Evolutionary conservation across 768 basidiomycete species (phyloP), one percentile per base, ranked within the genome.

Genomic region (Leucogyrophana mollusca): DNA sequence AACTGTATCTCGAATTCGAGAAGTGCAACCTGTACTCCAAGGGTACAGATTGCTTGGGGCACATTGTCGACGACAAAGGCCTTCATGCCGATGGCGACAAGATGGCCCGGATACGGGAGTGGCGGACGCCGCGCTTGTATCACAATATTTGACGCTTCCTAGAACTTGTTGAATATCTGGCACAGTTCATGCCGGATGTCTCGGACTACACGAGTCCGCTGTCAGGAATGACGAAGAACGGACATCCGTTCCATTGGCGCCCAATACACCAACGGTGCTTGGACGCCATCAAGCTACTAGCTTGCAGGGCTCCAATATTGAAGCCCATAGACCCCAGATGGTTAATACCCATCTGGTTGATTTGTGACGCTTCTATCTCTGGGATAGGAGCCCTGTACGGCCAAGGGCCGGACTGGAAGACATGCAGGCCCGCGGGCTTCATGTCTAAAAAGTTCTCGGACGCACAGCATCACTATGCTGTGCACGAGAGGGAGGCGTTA

Each of bases 71-170:
- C 22, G 41, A 43, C n/a, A n/a, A n/a, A n/a, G n/a, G n/a, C n/a
- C n/a, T n/a, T n/a, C n/a, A n/a, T n/a, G n/a, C n/a, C n/a, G 44
- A 45, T 20, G 13, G 3, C 2, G 44, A 45, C 9, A 45, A 45
- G 37, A 16, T 43, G 3, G 17, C 34, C 2, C 21, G 46, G 0
- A 64, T 74, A 2, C 30, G 58, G 0, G 54, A 68, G 0, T 75
- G 69, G 74, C 18, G 54, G 23, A 56, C 49, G 9, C 73, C 70
- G 0, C 34, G 59, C 0, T 53, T 50, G 6, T 65, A 66, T 30
- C 56, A 66, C 20, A 68, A 73, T 7, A 53, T 75, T 1, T 68
- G 68, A 34, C n/a, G n/a, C n/a, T n/a, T n/a, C n/a, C n/a, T n/a
- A n/a, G n/a, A n/a, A n/a, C n/a, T n/a, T n/a, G n/a, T n/a, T n/a